phyloP scores from a whole-genome alignment of 2,329 filamentous ascomycete species.

The Penicillium sp. region DNA sequence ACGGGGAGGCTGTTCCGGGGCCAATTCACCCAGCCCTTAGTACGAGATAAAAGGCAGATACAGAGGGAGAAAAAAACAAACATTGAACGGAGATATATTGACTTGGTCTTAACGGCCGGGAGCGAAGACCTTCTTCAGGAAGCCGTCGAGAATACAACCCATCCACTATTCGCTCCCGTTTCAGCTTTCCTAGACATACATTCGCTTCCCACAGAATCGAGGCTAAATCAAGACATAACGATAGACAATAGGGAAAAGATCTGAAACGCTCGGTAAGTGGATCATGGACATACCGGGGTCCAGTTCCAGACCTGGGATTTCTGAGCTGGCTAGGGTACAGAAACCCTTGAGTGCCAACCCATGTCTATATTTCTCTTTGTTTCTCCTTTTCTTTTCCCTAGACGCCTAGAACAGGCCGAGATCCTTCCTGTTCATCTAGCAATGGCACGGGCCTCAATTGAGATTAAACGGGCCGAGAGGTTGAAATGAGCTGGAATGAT shows the following conservation, averaged over 20 bases:
- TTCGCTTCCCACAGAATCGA: constrained; percentile 5
- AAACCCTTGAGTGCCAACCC: constrained; percentile 13
- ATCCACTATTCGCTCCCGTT: neutral
- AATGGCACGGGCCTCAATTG: constrained; percentile 3
- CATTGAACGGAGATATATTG: neutral
- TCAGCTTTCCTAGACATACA: constrained; percentile 7
- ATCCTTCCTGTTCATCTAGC: neutral
- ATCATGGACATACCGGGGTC: constrained; percentile 3
- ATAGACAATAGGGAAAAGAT: constrained; percentile 12
- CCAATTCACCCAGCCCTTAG: neutral
- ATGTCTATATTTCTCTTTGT: constrained; percentile 6
- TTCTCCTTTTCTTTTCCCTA: neutral
- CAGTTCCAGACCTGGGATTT: constrained; percentile 12
- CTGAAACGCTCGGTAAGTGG: constrained; percentile 23
- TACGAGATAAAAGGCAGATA: neutral
- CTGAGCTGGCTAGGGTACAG: constrained; percentile 17
- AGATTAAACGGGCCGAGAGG: constrained; percentile 1
- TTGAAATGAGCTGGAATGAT: constrained; percentile 11
- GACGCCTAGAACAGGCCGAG: neutral
- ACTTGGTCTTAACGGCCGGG: neutral
- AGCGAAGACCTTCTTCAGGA: neutral
- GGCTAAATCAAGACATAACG: constrained; percentile 8
- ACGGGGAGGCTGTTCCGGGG: constrained; percentile 3
- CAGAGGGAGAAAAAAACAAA: neutral
- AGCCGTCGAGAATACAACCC: neutral